Conservation (phyloP, 208 protist genomes). For the Leptomonas pyrrhocoris region DNA sequence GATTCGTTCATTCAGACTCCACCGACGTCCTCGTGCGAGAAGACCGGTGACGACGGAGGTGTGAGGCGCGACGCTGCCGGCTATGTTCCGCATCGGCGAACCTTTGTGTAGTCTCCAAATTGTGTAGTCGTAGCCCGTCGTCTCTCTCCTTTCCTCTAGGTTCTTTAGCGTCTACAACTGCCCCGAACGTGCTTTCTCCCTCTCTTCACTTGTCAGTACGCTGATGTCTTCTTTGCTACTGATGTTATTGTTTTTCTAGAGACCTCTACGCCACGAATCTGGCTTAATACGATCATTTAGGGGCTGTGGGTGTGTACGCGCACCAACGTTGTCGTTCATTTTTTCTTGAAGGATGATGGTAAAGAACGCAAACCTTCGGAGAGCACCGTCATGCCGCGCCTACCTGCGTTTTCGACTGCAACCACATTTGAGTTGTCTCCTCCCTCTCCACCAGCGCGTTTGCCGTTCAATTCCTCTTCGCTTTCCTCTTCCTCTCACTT, state of each 20-base stretch:
- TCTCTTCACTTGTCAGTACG: neutral
- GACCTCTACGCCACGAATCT: too few species aligned
- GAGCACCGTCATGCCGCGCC: too few species aligned
- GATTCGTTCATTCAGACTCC: conserved; percentile 18
- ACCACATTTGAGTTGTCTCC: too few species aligned
- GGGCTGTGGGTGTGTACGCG: too few species aligned
- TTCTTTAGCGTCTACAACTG: neutral
- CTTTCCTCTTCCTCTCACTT: too few species aligned
- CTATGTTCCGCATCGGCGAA: conserved; percentile 9
- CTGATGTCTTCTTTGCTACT: too few species aligned
- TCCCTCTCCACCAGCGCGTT: too few species aligned
- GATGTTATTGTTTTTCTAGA: neutral
- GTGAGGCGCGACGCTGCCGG: neutral
- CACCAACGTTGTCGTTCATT: neutral
- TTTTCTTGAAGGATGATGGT: too few species aligned
- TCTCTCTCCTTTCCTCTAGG: neutral
- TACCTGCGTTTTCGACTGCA: too few species aligned
- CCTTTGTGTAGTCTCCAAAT: conserved; percentile 4
- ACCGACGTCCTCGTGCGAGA: conserved; percentile 7
- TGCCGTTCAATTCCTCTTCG: too few species aligned
- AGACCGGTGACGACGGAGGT: neutral
- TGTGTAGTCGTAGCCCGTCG: neutral
- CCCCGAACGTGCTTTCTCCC: conserved; percentile 10
- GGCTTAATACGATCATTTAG: too few species aligned
- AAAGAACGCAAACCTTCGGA: too few species aligned